A percentile compares a stretch with the other conserved stretches of the same genome.
phyloP scores from a whole-genome alignment of 495 filamentous ascomycete genomes.

The Alectoria sarmentosa region DNA sequence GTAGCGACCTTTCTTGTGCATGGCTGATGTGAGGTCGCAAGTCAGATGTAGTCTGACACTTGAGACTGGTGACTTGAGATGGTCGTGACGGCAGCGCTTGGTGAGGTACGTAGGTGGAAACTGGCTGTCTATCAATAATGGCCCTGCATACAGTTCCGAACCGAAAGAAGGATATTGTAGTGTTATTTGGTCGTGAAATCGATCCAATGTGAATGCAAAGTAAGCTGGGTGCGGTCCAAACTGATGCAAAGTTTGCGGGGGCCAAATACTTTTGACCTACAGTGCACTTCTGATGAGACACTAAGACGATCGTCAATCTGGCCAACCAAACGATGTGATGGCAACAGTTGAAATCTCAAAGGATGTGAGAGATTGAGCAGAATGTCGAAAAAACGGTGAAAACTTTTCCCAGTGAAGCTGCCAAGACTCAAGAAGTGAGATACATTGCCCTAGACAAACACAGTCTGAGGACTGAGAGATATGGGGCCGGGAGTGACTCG shows the following conservation, averaged over 20 bases:
- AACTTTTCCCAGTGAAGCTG: not conserved
- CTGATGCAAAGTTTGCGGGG: not conserved
- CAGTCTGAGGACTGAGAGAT: not conserved
- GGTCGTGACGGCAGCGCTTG: not conserved
- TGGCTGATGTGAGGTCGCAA: not conserved
- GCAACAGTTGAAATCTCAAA: not conserved
- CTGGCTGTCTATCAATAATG: not conserved
- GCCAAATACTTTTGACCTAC: not conserved
- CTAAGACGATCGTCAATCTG: not conserved
- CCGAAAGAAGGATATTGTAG: not conserved
- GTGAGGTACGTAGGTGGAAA: not conserved
- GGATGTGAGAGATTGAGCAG: not conserved
- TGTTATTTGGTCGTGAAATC: not conserved
- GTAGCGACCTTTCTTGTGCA: not conserved
- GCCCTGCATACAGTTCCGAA: not conserved
- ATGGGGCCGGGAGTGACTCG: not conserved
- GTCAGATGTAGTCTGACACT: not conserved
- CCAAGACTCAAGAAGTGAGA: constrained; percentile 1
- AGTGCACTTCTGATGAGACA: not conserved
- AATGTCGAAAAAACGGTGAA: too few species aligned
- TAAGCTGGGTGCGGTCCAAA: not conserved
- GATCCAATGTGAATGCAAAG: not conserved
- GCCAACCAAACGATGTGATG: not conserved
- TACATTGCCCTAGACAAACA: not conserved
- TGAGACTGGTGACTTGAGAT: not conserved